Evolutionary conservation across 2,329 filamentous ascomycete genomes (phyloP).

Genomic region (Epichloe uncinata): DNA sequence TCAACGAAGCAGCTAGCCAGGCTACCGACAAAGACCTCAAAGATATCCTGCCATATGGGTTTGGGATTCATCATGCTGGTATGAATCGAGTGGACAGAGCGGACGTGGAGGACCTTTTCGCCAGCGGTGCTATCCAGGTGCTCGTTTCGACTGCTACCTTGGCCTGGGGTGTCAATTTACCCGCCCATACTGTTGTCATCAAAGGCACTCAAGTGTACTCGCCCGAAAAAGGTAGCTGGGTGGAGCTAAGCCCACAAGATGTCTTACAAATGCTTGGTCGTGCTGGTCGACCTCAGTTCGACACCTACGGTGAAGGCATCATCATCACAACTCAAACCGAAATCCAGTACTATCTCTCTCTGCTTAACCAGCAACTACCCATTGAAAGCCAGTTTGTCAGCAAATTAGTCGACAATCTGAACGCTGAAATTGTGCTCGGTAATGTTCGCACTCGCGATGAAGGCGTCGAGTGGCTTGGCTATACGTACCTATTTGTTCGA

Average conservation of each 20-base stretch:
- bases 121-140: slow-evolving; percentile 82
- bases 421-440: slow-evolving; percentile 89
- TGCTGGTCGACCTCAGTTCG: slow-evolving; percentile 90
- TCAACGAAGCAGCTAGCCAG: slow-evolving; percentile 71
- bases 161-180: slow-evolving; percentile 97
- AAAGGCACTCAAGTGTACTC: slow-evolving; percentile 98
- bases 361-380: slow-evolving; percentile 92
- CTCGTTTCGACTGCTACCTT: slow-evolving; percentile 96
- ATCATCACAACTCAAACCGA: slow-evolving; percentile 94
- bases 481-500: slow-evolving; percentile 93
- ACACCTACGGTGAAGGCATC: slow-evolving; percentile 96
- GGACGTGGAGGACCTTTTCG: slow-evolving; percentile 88
- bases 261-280: slow-evolving; percentile 97
- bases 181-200: slow-evolving; percentile 96
- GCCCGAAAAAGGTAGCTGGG: slow-evolving; percentile 96
- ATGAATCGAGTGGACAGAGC: slow-evolving; percentile 93
- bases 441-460: slow-evolving; percentile 88
- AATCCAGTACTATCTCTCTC: slow-evolving; percentile 92
- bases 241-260: slow-evolving; percentile 93
- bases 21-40: slow-evolving; percentile 82
- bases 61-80: slow-evolving; percentile 96
- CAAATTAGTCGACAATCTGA: slow-evolving; percentile 87
- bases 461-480: slow-evolving; percentile 97
- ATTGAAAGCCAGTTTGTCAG: slow-evolving; percentile 95
- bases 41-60: slow-evolving; percentile 87